Evolutionary conservation across 108 stramenopile genomes (phyloP).

Genomic region (Cyclotella baltica): DNA sequence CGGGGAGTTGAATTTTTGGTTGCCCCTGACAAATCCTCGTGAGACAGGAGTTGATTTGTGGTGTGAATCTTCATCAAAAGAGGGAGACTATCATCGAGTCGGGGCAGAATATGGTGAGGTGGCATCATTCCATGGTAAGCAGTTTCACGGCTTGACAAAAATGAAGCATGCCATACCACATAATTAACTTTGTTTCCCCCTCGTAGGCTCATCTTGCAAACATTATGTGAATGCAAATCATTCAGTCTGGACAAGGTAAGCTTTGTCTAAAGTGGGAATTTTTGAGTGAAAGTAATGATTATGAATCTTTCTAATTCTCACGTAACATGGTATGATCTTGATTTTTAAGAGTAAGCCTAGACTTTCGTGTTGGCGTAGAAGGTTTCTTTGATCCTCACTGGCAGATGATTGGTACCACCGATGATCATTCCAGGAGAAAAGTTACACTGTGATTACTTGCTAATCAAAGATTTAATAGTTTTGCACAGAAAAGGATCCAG

Average conservation of each 20-base stretch:
- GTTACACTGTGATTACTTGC: slow-evolving; percentile 63
- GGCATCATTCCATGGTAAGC: slow-evolving; percentile 77
- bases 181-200: not conserved
- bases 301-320: not conserved
- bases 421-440: slow-evolving; percentile 78
- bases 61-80: slow-evolving; percentile 61
- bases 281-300: too few species aligned
- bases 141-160: not conserved
- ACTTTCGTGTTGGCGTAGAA: slow-evolving; percentile 89
- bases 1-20: slow-evolving; percentile 92
- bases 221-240: slow-evolving; percentile 89
- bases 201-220: slow-evolving; percentile 55
- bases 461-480: too few species aligned
- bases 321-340: not conserved
- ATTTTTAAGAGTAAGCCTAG: slow-evolving; percentile 66
- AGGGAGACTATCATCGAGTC: slow-evolving; percentile 80
- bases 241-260: slow-evolving; percentile 53
- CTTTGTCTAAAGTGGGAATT: not conserved
- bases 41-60: slow-evolving; percentile 81
- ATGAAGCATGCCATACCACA: not conserved
- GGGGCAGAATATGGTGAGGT: slow-evolving; percentile 68
- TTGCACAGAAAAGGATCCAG: too few species aligned
- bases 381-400: slow-evolving; percentile 88
- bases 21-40: slow-evolving; percentile 74
- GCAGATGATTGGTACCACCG: slow-evolving; percentile 88